Conservation (phyloP, 1,284 basidiomycete genomes). For the Trichosporon inkin region DNA sequence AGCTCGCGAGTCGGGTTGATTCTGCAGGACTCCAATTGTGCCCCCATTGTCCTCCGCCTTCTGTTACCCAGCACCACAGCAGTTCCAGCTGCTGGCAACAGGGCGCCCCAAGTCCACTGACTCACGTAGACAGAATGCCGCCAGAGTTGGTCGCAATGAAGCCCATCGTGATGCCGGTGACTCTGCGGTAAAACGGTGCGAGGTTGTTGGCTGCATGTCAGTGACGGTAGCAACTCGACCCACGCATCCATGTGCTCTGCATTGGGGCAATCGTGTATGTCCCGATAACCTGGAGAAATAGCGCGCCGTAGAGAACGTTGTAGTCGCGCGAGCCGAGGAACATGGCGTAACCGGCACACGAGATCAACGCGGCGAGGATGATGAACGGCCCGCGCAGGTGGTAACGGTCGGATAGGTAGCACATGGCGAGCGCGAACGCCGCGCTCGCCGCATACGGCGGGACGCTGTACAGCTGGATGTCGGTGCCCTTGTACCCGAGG, state of each 20-base stretch:
- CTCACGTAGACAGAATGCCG: conserved; percentile 56
- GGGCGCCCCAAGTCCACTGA: no score
- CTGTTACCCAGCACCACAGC: not conserved
- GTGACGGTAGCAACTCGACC: not conserved
- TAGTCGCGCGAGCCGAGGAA: conserved; percentile 32
- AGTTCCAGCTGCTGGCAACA: no score
- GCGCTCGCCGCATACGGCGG: conserved; percentile 58
- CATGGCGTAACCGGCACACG: conserved; percentile 41
- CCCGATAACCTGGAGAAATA: conserved; percentile 46
- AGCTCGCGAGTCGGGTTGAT: not conserved
- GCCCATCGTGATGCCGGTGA: conserved; percentile 57
- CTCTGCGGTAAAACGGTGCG: conserved; percentile 57
- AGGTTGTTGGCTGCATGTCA: conserved; percentile 55
- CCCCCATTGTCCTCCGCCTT: no score
- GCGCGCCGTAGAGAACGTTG: conserved; percentile 37
- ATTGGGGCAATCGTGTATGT: conserved; percentile 38
- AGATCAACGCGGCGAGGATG: conserved; percentile 28
- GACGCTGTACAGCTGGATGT: conserved; percentile 53
- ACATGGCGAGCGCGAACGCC: conserved; percentile 53
- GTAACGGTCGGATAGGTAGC: conserved; percentile 57
- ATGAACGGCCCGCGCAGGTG: conserved; percentile 53
- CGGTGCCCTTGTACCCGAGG: conserved; percentile 51
- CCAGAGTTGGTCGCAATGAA: conserved; percentile 59
- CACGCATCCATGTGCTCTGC: conserved; percentile 36
- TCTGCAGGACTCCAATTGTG: not conserved